These are phyloP conservation scores for Hymenoscyphus albidus DNA, from an alignment of 2,329 filamentous ascomycete species.

Conservation along the genomic window DNA sequence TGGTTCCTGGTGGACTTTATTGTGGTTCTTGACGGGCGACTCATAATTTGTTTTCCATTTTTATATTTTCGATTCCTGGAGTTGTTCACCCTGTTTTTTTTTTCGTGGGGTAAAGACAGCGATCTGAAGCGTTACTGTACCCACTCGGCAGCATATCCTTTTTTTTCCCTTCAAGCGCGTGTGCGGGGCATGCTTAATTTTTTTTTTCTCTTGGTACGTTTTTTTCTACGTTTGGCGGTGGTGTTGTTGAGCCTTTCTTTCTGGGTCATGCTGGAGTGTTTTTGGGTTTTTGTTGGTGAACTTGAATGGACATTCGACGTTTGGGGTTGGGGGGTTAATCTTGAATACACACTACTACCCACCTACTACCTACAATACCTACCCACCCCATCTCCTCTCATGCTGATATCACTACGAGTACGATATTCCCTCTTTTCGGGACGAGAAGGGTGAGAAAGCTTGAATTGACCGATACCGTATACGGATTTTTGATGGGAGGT, in stretches of 20 bases:
- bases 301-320: not conserved
- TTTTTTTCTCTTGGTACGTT: not conserved
- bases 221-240: not conserved
- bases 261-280: not conserved
- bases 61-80: not conserved
- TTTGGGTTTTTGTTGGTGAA: not conserved
- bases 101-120: constrained; percentile 2
- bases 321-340: not conserved
- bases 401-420: no score
- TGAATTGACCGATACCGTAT: no score
- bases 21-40: not conserved
- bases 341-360: not conserved
- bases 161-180: not conserved
- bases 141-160: not conserved
- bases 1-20: not conserved
- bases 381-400: not conserved
- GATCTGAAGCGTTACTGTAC: not conserved
- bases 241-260: not conserved
- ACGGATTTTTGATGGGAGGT: no score
- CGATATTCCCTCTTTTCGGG: no score
- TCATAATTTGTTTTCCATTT: constrained; percentile 3
- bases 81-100: not conserved
- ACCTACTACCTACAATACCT: not conserved
- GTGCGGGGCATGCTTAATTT: not conserved
- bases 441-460: no score